Evolutionary conservation across 352 stramenopile species (phyloP), one percentile per base, ranked within the genome.

Genomic region (Peronosclerospora sorghi): DNA sequence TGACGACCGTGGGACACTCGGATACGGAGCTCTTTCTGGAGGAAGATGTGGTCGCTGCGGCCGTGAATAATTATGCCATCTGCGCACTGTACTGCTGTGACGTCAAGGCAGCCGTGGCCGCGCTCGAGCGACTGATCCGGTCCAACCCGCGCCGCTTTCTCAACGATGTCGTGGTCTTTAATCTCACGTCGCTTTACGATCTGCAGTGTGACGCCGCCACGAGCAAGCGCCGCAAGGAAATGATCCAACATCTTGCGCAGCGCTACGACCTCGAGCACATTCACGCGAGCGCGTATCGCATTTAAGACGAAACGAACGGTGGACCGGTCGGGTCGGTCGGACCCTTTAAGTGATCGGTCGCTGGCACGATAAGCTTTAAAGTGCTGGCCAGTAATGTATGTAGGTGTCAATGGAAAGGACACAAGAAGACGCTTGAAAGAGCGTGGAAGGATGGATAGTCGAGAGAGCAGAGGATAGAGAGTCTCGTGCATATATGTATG

Each of bases 41-140:
- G 15, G 71, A 84, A 41, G 71, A 86, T 41, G 41, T 84, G n/a
- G 45, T 83, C 26, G 74, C 71, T 35, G 62, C 71, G 8, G 77
- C 74, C 19, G 73, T 84, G 49, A 90, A 87, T 63, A 86, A 90
- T 41, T 85, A 79, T 45, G 65, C 74, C 13, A 86, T 90, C 36
- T 90, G 77, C 43, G 66, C 77, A 18, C 64, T 86, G 18, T 90
- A 90, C 42, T 85, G 74, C 45, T 87, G 77, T 40, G 69, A 90
- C 29, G 77, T 90, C 30, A 72, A 78, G 26, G 68, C 68, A 19
- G 77, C 77, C 5, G 71, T 90, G 35, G 57, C 56, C 15, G 71
- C 72, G 5, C 56, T 90, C 6, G 77, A 90, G 54, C 61, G 62
- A 38, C 81, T 85, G 64, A 71, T 90, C 44, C 64, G 73, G 5